A percentile compares a stretch with the other conserved stretches of the same genome.
Evolutionary conservation across 176 grass and related monocot genomes (phyloP).

Genomic region (Musa acuminata): DNA sequence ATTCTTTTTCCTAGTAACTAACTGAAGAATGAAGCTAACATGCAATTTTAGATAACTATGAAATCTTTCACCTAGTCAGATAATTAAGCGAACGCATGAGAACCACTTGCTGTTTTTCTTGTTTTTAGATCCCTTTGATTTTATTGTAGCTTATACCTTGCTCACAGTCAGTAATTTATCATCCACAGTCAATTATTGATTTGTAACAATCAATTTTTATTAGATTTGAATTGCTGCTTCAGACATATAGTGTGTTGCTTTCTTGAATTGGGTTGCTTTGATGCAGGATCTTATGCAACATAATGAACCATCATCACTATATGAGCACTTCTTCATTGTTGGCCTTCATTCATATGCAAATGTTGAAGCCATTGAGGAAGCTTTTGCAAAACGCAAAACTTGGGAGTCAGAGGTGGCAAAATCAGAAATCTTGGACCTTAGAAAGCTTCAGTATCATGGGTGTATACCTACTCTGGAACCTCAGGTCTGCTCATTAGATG

Average conservation of each 20-base stretch:
- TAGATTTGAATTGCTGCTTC: constrained; percentile 4
- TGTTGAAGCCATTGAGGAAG: constrained; percentile 72
- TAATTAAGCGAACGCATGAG: background rate
- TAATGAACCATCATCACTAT: constrained; percentile 55
- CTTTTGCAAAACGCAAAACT: constrained; percentile 86
- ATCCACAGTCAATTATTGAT: background rate
- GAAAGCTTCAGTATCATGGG: constrained; percentile 56
- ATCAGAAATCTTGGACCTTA: constrained; percentile 62
- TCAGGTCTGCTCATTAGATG: constrained; percentile 53
- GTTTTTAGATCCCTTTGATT: background rate
- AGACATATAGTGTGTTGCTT: background rate
- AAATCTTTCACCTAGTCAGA: background rate
- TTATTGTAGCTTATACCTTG: background rate
- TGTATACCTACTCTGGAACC: constrained; percentile 70
- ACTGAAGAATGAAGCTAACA: too few relatives aligned
- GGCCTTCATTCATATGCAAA: constrained; percentile 96
- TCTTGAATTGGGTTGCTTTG: constrained; percentile 11
- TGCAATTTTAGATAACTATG: background rate
- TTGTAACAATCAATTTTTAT: background rate
- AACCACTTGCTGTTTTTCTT: background rate
- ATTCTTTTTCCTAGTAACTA: too few relatives aligned
- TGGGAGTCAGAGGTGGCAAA: constrained; percentile 62
- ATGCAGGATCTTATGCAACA: constrained; percentile 61
- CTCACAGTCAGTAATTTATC: background rate
- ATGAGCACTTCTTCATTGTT: constrained; percentile 81